Base-by-base conservation (phyloP, 495 filamentous ascomycete species). In the Xylaria castorea region DNA sequence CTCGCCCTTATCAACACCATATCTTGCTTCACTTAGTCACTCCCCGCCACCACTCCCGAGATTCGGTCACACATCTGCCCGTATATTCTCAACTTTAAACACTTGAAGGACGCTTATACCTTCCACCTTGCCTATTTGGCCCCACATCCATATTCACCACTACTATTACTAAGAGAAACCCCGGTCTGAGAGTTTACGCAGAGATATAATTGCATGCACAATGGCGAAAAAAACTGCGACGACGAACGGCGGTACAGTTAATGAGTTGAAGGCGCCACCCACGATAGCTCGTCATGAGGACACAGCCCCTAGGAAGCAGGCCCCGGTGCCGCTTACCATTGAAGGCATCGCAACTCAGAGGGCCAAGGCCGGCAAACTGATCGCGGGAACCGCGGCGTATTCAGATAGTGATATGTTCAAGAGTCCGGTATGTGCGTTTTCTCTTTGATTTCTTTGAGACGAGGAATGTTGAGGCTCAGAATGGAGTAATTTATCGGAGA, bases 321-420 rank as follows among this genome's bases (percentile, higher is more conserved):
- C 76, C 64, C 85, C 88, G 2, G 86, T 89, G 70, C 89, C 91
- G 48, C 83, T 97, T 76, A 93, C 92, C 44, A 83, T 94, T 79
- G 87, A 91, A 73, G 90, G 88, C 22, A 89, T 98, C 63, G 75
- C 87, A 32, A 91, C 86, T 12, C 84, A 93, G 77, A 87, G 96
- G 50, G 87, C 86, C 64, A 93, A 91, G 79, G 85, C 86, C 22
- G 90, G 90, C 1, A 87, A 88, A 71, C 83, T 95, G 48, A 85
- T 89, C 68, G 91, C 90, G 44, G 92, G 91, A n/a, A 87, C 93
- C 57, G 96, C 96, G 40, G 92, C 94, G 20, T 84, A 86, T 51
- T 90, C 91, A 22, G 91, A 89, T 80, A 94, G 91, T 81, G 92
- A 93, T 71, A 90, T 92, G 85, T 99, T 96, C 82, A 97, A 97